Evolutionary conservation across 2,329 filamentous ascomycete genomes (phyloP).

Genomic region (Zymoseptoria pseudotritici): DNA sequence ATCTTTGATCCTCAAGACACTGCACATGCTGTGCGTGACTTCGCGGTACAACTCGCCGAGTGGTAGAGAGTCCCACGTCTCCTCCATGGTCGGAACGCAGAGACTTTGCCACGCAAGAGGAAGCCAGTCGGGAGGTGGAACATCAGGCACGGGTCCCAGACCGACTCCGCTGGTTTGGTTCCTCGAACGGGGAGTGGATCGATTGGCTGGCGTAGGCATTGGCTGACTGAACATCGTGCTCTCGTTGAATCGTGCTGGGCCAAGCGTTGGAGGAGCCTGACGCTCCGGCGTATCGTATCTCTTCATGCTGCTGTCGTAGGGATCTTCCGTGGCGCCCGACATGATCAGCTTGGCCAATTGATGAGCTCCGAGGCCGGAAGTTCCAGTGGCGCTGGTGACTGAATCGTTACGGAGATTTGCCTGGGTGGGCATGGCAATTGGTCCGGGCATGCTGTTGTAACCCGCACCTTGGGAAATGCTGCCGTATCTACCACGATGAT

Average conservation of each 20-base stretch:
- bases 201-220: neutral
- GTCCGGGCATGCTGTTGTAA: neutral
- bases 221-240: slow-evolving; percentile 12
- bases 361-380: neutral
- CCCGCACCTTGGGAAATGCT: neutral
- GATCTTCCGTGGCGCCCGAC: slow-evolving; percentile 13
- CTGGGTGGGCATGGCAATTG: neutral
- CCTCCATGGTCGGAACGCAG: slow-evolving; percentile 21
- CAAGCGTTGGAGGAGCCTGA: slow-evolving; percentile 11
- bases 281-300: slow-evolving; percentile 7
- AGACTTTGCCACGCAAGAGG: slow-evolving; percentile 8
- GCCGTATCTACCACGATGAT: neutral
- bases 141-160: neutral
- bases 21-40: slow-evolving; percentile 27
- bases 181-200: neutral
- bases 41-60: slow-evolving; percentile 28
- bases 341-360: slow-evolving; percentile 10
- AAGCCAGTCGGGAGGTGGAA: slow-evolving; percentile 13
- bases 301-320: slow-evolving; percentile 10
- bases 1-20: slow-evolving; percentile 28
- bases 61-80: slow-evolving; percentile 24
- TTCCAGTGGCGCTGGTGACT: neutral
- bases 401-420: neutral
- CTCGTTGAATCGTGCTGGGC: slow-evolving; percentile 19
- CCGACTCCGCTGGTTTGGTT: neutral